Base-by-base conservation (phyloP, 768 basidiomycete species). In the Lentinula edodes region DNA sequence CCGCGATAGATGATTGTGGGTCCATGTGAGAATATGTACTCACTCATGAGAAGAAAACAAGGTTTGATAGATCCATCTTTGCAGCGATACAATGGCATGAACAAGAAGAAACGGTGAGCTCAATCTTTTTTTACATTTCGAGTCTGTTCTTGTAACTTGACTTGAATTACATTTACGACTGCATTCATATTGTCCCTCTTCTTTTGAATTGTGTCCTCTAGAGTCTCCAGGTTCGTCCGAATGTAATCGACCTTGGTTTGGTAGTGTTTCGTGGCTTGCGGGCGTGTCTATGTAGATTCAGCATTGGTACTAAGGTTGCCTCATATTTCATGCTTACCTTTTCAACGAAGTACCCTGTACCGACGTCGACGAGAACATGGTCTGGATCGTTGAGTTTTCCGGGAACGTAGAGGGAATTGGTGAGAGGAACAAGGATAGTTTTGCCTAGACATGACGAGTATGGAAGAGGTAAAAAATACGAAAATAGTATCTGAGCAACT, bases 271-370 rank as follows among this genome's bases (percentile, higher is more conserved):
- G 80, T 73, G 0, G 96, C 95, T 71, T 96, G 87, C 13, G 81
- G 74, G 20, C 89, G 89, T 6, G 89, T 88, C 95, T 98, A 71
- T 20, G 52, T 36, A 50, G 5, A 18, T 32, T 46, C 13, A 58
- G 42, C 45, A 32, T 5, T 15, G 28, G 32, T 42, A 8, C 9
- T 38, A 20, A 16, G 20, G 28, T 51, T 15, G 28, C 13, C 5
- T 28, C 34, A 9, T 15, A 54, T 48, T 20, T 43, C 8, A 42
- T 20, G 59, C 78, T 48, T 52, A 93, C 97, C 83, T 98, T 99
- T 75, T 92, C 87, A 16, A 98, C 91, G 66, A 89, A 98, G 74
- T 98, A 99, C 0, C 97, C 96, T 0, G 96, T 98, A 1, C 97
- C 97, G 32, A 98, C 82, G 71, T 99, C 97, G 42, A 98, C 85